Evolutionary conservation across 306 rosid species (phyloP).

Genomic region (Arachis hypogaea): DNA sequence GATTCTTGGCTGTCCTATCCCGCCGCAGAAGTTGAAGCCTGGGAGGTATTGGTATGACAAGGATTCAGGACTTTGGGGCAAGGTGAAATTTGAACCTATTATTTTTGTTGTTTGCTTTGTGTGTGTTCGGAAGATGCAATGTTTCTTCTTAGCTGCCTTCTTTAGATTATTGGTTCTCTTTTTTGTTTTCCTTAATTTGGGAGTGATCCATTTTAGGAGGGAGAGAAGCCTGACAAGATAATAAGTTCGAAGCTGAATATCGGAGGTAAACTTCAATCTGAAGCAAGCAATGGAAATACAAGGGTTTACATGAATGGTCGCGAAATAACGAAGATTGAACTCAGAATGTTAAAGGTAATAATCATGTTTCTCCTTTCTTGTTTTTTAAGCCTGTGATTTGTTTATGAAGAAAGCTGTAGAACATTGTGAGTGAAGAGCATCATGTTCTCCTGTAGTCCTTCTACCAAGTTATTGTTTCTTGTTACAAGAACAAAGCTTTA

Average conservation of each 20-base stretch:
- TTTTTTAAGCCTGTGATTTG: constrained; percentile 14
- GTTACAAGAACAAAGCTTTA: background rate
- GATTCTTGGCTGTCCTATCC: constrained; percentile 66
- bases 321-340: constrained; percentile 85
- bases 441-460: background rate
- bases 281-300: constrained; percentile 83
- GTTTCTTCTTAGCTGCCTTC: background rate
- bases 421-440: background rate
- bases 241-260: constrained; percentile 79
- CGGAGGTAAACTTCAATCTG: constrained; percentile 76
- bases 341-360: constrained; percentile 75
- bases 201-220: constrained; percentile 66
- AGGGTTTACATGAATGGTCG: constrained; percentile 89
- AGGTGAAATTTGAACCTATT: constrained; percentile 54
- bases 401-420: constrained; percentile 11
- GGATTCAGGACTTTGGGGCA: constrained; percentile 93
- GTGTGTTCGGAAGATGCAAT: background rate
- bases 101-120: background rate
- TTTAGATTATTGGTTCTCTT: constrained; percentile 5
- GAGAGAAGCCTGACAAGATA: constrained; percentile 81
- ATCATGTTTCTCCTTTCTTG: constrained; percentile 20
- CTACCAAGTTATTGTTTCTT: constrained; percentile 15
- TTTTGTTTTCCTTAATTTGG: constrained; percentile 30
- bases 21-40: constrained; percentile 86
- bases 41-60: constrained; percentile 95